Percentiles rank a stretch among this genome's conserved stretches.
phyloP scores from a whole-genome alignment of 164 flowering plant genomes.

The Dillenia suffruticosa region DNA sequence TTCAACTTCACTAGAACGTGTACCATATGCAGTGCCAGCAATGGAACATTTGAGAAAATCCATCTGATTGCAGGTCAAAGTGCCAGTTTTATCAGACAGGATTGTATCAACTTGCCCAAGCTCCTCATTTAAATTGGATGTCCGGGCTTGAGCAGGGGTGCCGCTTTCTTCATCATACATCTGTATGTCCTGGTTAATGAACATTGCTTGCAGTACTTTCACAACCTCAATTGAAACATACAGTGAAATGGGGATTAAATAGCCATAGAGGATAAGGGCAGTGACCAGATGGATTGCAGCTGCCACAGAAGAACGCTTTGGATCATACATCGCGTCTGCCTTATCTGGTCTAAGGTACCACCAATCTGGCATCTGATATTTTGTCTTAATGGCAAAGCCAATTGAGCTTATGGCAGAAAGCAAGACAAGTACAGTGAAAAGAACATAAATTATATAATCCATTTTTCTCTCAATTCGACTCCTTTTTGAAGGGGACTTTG shows the following conservation, averaged over 20 bases:
- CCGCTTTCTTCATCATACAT: slow-evolving; percentile 89
- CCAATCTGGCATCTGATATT: slow-evolving; percentile 55
- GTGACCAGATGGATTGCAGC: slow-evolving; percentile 73
- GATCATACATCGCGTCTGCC: slow-evolving; percentile 38
- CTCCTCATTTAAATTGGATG: slow-evolving; percentile 94
- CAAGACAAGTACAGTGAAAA: slow-evolving; percentile 60
- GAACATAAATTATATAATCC: slow-evolving; percentile 77
- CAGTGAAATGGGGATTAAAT: slow-evolving; percentile 86
- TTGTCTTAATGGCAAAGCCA: slow-evolving; percentile 63
- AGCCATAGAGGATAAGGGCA: slow-evolving; percentile 84
- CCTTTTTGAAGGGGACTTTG: slow-evolving; percentile 87
- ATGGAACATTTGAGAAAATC: slow-evolving; percentile 91
- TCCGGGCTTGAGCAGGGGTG: slow-evolving; percentile 69
- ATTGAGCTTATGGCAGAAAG: slow-evolving; percentile 73
- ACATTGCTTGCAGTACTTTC: slow-evolving; percentile 79
- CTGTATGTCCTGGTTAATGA: slow-evolving; percentile 73
- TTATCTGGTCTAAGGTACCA: slow-evolving; percentile 64
- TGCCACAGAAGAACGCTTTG: slow-evolving; percentile 35
- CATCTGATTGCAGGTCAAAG: slow-evolving; percentile 97
- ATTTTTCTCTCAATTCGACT: slow-evolving; percentile 70
- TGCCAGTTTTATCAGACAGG: slow-evolving; percentile 94
- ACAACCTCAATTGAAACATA: slow-evolving; percentile 94
- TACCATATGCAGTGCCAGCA: slow-evolving; percentile 85
- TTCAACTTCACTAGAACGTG: slow-evolving; percentile 81
- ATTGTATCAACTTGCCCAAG: slow-evolving; percentile 95